Conservation (phyloP, 768 basidiomycete genomes). For the Boletus sp. region DNA sequence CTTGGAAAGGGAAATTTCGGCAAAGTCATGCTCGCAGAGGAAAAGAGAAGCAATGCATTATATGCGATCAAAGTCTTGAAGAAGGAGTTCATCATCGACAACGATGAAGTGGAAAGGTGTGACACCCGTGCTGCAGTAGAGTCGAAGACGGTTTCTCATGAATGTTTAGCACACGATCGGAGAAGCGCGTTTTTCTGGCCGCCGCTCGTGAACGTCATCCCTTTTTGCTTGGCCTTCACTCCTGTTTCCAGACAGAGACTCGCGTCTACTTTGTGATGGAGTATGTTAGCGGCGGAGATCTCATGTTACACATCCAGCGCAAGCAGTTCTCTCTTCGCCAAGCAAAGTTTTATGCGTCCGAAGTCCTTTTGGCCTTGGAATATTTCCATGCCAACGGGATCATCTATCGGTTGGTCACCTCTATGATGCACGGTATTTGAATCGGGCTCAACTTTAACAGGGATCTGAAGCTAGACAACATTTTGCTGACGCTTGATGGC, state of each 20-base stretch:
- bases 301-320: conserved; percentile 99
- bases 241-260: conserved; percentile 99
- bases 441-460: conserved; percentile 39
- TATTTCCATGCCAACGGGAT: conserved; percentile 99
- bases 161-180: conserved; percentile 82
- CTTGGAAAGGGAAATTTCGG: conserved; percentile 99
- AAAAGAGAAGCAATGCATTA: conserved; percentile 84
- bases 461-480: conserved; percentile 97
- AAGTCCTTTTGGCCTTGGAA: conserved; percentile 92
- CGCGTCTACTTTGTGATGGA: conserved; percentile 99
- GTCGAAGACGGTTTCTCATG: conserved; percentile 4
- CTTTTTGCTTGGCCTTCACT: conserved; percentile 94
- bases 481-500: conserved; percentile 92
- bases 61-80: conserved; percentile 99
- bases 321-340: conserved; percentile 98
- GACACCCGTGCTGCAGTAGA: conserved; percentile 14
- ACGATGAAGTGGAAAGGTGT: conserved; percentile 98
- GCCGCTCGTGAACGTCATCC: conserved; percentile 98
- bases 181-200: conserved; percentile 96
- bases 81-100: conserved; percentile 99
- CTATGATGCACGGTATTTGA: background rate
- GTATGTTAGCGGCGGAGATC: conserved; percentile 97
- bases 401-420: conserved; percentile 80
- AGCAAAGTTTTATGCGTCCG: conserved; percentile 98
- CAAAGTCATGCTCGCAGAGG: conserved; percentile 99